Evolutionary conservation across 2,329 filamentous ascomycete species (phyloP).

Genomic region (Fusarium sororula): DNA sequence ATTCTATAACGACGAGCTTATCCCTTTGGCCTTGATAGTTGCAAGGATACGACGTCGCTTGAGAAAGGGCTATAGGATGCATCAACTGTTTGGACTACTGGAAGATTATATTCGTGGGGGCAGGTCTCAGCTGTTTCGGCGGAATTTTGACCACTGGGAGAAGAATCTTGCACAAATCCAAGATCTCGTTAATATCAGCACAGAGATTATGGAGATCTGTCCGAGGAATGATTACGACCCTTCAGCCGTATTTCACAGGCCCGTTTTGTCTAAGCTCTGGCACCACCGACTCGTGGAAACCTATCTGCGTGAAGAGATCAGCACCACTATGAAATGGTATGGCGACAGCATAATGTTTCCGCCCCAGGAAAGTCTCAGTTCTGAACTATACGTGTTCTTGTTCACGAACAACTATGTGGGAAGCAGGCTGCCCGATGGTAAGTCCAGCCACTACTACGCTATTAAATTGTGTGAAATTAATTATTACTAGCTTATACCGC

Average conservation of each 20-base stretch:
- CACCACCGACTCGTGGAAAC: not conserved
- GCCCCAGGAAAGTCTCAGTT: rapidly evolving
- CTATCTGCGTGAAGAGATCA: not conserved
- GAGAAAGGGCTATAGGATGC: rapidly evolving
- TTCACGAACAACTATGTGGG: not conserved
- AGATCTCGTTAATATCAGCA: not conserved
- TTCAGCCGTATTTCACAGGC: not conserved
- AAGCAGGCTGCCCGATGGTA: not conserved
- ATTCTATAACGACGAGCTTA: not conserved
- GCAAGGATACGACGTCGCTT: not conserved
- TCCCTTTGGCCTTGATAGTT: not conserved
- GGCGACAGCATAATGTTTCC: not conserved
- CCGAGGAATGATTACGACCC: not conserved
- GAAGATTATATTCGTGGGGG: not conserved
- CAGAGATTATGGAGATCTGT: not conserved
- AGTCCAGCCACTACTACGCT: rapidly evolving
- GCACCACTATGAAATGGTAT: rapidly evolving
- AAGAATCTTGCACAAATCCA: not conserved
- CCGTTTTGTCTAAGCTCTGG: not conserved
- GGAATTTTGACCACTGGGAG: not conserved
- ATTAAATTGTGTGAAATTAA: not conserved
- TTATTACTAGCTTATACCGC: rapidly evolving
- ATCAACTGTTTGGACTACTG: not conserved
- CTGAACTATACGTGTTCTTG: not conserved
- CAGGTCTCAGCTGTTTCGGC: not conserved